These are phyloP conservation scores for Nicotiana knightiana DNA, from an alignment of 257 asterid species.

Conservation along the genomic window DNA sequence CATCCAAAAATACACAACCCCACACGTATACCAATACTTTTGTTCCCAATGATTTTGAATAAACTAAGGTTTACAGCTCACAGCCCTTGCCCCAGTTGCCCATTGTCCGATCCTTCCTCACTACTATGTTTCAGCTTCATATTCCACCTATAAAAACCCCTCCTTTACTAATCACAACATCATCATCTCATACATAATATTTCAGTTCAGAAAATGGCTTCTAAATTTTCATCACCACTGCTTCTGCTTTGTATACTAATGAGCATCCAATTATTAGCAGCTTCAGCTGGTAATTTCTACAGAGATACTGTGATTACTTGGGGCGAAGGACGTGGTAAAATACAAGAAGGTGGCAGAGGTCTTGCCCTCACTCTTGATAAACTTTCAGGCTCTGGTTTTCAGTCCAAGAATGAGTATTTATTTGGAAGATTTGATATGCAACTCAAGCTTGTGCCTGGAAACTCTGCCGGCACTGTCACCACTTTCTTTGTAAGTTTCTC, in stretches of 20 bases:
- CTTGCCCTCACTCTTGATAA: conserved; percentile 3
- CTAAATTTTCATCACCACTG: neutral
- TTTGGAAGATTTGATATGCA: conserved; percentile 2
- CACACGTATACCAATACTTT: neutral
- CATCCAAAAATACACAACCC: neutral
- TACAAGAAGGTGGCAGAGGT: neutral
- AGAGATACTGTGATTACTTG: neutral
- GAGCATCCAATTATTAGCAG: neutral
- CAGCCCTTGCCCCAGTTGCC: neutral
- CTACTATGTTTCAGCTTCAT: neutral
- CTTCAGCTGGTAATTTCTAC: conserved; percentile 12
- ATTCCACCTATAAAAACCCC: neutral
- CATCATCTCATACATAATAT: neutral
- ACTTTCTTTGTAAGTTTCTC: neutral
- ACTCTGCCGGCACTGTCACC: neutral
- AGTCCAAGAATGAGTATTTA: neutral
- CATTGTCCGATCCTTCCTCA: neutral
- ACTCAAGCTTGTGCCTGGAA: neutral
- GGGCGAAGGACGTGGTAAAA: neutral
- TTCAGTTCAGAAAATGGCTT: neutral
- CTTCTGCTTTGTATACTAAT: neutral
- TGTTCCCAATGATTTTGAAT: neutral
- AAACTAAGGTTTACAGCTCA: neutral
- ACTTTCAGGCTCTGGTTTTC: conserved; percentile 7
- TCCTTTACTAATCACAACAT: neutral